These are phyloP conservation scores for Dinochytrium kinnereticum DNA, from an alignment of 371 early-diverging fungal genomes.

Conservation along the genomic window DNA sequence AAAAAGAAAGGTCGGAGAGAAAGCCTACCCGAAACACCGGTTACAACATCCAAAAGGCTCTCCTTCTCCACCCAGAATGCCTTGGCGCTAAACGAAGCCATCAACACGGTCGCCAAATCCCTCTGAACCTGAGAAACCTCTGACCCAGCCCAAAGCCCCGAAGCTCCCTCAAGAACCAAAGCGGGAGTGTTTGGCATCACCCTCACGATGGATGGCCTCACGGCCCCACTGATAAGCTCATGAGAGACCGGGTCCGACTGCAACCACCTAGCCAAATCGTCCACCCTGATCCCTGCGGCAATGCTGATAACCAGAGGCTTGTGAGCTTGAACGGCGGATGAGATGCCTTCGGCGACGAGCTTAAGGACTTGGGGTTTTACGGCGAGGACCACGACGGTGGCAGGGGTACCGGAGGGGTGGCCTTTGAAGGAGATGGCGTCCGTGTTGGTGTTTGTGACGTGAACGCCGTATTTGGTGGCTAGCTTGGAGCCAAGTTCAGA, in stretches of 20 bases:
- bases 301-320: slow-evolving; percentile 83
- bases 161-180: slow-evolving; percentile 83
- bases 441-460: slow-evolving; percentile 56
- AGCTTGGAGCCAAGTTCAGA: slow-evolving; percentile 70
- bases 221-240: slow-evolving; percentile 18
- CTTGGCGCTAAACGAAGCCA: slow-evolving; percentile 74
- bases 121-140: slow-evolving; percentile 67
- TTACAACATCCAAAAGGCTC: slow-evolving; percentile 82
- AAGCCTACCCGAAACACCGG: slow-evolving; percentile 81
- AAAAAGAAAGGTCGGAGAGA: background rate
- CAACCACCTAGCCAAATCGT: slow-evolving; percentile 77
- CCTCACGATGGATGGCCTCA: slow-evolving; percentile 65
- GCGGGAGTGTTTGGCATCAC: slow-evolving; percentile 97
- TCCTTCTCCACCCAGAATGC: slow-evolving; percentile 83
- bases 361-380: slow-evolving; percentile 90
- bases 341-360: slow-evolving; percentile 65
- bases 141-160: slow-evolving; percentile 78
- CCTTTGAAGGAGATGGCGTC: slow-evolving; percentile 40
- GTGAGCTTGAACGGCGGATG: slow-evolving; percentile 47
- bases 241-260: slow-evolving; percentile 29
- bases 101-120: slow-evolving; percentile 65
- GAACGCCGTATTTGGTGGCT: slow-evolving; percentile 60
- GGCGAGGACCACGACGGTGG: slow-evolving; percentile 83
- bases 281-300: slow-evolving; percentile 86
- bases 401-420: slow-evolving; percentile 34